phyloP scores from a whole-genome alignment of 164 flowering plant species.

The Aristolochia contorta region DNA sequence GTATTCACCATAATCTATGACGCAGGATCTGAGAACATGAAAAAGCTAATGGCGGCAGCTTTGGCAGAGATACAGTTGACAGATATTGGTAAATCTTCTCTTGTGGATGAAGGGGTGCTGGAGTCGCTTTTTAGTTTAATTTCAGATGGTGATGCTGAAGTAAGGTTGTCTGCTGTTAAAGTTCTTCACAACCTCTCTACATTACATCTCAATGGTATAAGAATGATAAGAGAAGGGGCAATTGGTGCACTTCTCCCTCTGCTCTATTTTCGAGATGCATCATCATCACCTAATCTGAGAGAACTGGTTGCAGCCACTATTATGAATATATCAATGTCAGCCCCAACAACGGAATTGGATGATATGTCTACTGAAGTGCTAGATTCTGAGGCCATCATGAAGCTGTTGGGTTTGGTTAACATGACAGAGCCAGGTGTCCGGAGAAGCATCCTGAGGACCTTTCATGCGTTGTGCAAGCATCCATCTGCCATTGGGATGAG shows the following conservation, averaged over 20 bases:
- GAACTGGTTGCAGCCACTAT: slow-evolving; percentile 43
- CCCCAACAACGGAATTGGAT: slow-evolving; percentile 21
- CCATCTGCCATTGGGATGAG: slow-evolving; percentile 35
- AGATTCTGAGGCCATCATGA: slow-evolving; percentile 48
- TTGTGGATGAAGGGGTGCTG: slow-evolving; percentile 46
- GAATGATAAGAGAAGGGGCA: slow-evolving; percentile 54
- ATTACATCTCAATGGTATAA: slow-evolving; percentile 38
- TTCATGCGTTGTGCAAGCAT: slow-evolving; percentile 45
- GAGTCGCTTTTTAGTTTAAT: slow-evolving; percentile 40
- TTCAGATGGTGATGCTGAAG: slow-evolving; percentile 26
- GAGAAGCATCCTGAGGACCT: slow-evolving; percentile 37
- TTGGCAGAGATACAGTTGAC: slow-evolving; percentile 67
- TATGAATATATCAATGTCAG: slow-evolving; percentile 50
- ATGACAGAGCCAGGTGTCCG: slow-evolving; percentile 39
- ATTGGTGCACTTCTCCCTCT: slow-evolving; percentile 34
- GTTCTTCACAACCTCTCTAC: slow-evolving; percentile 58
- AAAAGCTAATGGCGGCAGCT: slow-evolving; percentile 39
- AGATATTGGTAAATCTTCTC: slow-evolving; percentile 40
- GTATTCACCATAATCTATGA: too few relatives aligned
- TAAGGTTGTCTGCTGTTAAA: slow-evolving; percentile 31
- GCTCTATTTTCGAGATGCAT: slow-evolving; percentile 28
- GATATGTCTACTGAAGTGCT: slow-evolving; percentile 26
- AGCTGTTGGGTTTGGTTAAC: slow-evolving; percentile 40
- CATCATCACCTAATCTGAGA: slow-evolving; percentile 31
- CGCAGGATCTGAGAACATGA: slow-evolving; percentile 49